Conservation (phyloP, 495 filamentous ascomycete genomes). For the Daldinia loculata region DNA sequence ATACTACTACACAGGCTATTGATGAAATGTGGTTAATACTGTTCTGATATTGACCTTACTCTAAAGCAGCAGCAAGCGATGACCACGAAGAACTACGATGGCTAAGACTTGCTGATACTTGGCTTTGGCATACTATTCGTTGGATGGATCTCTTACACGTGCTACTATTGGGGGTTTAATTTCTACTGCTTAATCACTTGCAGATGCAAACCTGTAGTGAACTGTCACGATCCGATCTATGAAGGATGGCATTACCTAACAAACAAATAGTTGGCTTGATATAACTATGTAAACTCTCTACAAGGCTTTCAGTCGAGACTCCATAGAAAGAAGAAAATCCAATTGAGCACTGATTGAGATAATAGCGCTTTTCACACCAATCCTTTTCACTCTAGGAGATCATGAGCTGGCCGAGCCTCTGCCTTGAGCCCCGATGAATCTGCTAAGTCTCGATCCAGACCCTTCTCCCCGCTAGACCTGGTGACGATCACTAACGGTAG, state of each 20-base stretch:
- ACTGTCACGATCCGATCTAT: constrained; percentile 13
- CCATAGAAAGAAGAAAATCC: neutral
- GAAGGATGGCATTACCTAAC: constrained; percentile 14
- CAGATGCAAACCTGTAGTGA: constrained; percentile 13
- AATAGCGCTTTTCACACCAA: neutral
- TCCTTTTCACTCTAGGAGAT: neutral
- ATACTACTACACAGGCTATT: constrained; percentile 2
- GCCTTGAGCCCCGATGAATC: constrained; percentile 31
- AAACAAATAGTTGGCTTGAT: neutral
- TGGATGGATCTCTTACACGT: constrained; percentile 8
- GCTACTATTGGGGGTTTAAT: constrained; percentile 21
- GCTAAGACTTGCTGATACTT: constrained; percentile 29
- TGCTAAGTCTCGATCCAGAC: constrained; percentile 42
- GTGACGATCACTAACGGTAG: constrained; percentile 31
- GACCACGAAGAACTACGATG: constrained; percentile 28
- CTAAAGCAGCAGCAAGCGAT: constrained; percentile 24
- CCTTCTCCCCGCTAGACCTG: constrained; percentile 37
- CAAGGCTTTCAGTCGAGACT: neutral
- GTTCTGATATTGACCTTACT: neutral
- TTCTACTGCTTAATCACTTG: constrained; percentile 12
- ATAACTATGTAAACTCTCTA: neutral
- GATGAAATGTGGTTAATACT: constrained; percentile 10
- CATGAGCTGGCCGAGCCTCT: constrained; percentile 17
- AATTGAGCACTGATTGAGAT: neutral
- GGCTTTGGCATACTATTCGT: constrained; percentile 20